phyloP scores from a whole-genome alignment of 768 basidiomycete genomes.

The Pisolithus tinctorius region DNA sequence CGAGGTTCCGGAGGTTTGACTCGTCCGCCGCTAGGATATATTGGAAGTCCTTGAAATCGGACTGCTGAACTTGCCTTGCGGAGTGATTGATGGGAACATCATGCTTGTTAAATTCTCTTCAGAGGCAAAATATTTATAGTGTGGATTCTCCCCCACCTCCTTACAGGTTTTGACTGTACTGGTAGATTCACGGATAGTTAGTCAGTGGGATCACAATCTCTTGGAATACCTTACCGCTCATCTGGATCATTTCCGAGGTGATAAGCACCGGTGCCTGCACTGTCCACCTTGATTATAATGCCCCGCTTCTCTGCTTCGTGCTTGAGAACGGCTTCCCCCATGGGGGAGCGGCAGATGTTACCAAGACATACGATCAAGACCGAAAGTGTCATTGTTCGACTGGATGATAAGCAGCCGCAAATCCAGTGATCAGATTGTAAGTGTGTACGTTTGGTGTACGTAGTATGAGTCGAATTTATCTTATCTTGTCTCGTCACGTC shows the following conservation, averaged over 20 bases:
- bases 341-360: constrained; percentile 86
- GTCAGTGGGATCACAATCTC: neutral
- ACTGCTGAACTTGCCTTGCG: constrained; percentile 56
- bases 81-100: constrained; percentile 61
- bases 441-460: neutral
- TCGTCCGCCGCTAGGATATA: constrained; percentile 85
- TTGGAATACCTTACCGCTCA: constrained; percentile 45
- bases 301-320: constrained; percentile 62
- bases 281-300: constrained; percentile 66
- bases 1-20: constrained; percentile 60
- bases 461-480: no score
- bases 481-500: no score
- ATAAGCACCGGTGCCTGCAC: constrained; percentile 80
- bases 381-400: constrained; percentile 31
- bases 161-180: constrained; percentile 68
- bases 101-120: constrained; percentile 39
- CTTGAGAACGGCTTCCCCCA: constrained; percentile 83
- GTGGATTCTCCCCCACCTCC: constrained; percentile 39
- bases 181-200: neutral
- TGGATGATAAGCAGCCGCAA: constrained; percentile 1
- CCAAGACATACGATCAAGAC: constrained; percentile 77
- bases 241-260: constrained; percentile 84
- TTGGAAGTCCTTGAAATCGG: constrained; percentile 71
- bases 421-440: neutral
- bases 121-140: neutral